Conservation (phyloP, 1,139 yeast species). For the Saccharomyces hybrid region DNA sequence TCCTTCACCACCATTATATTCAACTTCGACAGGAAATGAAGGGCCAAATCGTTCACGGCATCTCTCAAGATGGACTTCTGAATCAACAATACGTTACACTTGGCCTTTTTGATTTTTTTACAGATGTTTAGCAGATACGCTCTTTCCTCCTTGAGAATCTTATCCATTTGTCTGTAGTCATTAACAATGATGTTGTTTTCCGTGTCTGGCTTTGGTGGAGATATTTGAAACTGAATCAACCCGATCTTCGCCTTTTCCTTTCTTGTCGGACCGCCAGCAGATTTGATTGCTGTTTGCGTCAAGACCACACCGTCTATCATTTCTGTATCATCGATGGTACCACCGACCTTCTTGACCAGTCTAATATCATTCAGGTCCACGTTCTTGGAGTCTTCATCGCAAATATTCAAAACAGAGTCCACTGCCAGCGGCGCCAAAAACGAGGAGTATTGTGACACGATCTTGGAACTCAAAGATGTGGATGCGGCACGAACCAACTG, state of each 20-base stretch:
- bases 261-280: constrained; percentile 94
- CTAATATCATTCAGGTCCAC: constrained; percentile 87
- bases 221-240: constrained; percentile 86
- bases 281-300: constrained; percentile 81
- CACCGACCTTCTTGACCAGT: constrained; percentile 88
- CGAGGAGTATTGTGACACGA: constrained; percentile 85
- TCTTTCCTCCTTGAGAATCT: constrained; percentile 93
- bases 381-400: constrained; percentile 49
- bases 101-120: constrained; percentile 92
- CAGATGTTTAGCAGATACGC: constrained; percentile 89
- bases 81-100: constrained; percentile 87
- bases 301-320: constrained; percentile 88
- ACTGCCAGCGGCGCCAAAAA: constrained; percentile 90
- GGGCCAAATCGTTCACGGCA: constrained; percentile 93
- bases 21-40: constrained; percentile 86
- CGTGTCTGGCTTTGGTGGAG: constrained; percentile 99
- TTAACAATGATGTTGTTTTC: constrained; percentile 95
- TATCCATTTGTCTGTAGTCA: constrained; percentile 98
- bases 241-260: constrained; percentile 92
- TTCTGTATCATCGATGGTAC: constrained; percentile 94
- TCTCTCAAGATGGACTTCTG: constrained; percentile 94
- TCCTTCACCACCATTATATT: constrained; percentile 93
- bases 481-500: constrained; percentile 86
- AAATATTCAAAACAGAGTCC: constrained; percentile 79
- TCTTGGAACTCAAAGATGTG: constrained; percentile 88